Conservation (phyloP, 495 filamentous ascomycete species). For the Tuber microsphaerosporum region DNA sequence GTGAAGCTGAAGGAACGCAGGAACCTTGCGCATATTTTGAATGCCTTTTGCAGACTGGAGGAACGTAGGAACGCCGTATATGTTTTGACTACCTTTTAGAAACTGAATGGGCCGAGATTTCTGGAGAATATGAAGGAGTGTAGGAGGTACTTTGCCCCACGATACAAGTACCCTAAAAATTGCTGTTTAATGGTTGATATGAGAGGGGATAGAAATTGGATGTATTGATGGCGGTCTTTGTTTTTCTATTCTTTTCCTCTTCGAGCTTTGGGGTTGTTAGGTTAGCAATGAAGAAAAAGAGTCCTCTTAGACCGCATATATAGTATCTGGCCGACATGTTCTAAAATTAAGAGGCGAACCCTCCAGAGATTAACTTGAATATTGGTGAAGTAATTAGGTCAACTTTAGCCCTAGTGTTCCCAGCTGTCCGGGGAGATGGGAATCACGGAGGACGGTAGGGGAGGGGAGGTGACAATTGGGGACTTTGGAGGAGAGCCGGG, state of each 20-base stretch:
- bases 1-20: too few species aligned
- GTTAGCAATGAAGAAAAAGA: background rate
- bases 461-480: too few species aligned
- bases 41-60: too few species aligned
- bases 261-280: background rate
- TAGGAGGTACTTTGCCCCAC: background rate
- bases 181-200: conserved; percentile 12
- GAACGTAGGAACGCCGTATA: background rate
- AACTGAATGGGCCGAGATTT: conserved; percentile 5
- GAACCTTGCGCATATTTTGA: too few species aligned
- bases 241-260: conserved; percentile 5
- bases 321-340: background rate
- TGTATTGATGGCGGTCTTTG: conserved; percentile 5
- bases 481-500: too few species aligned
- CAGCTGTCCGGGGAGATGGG: too few species aligned
- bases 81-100: conserved; percentile 13
- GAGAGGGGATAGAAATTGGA: conserved; percentile 3
- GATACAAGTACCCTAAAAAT: background rate
- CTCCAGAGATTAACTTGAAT: background rate
- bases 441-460: too few species aligned
- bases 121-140: background rate
- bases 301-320: background rate
- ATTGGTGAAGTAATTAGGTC: too few species aligned
- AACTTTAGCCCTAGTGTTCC: too few species aligned
- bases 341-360: background rate